A percentile compares a stretch with the other conserved stretches of the same genome.
Evolutionary conservation across 805 yeast genomes (phyloP).

Genomic region (Teunomyces lycoperdinae): DNA sequence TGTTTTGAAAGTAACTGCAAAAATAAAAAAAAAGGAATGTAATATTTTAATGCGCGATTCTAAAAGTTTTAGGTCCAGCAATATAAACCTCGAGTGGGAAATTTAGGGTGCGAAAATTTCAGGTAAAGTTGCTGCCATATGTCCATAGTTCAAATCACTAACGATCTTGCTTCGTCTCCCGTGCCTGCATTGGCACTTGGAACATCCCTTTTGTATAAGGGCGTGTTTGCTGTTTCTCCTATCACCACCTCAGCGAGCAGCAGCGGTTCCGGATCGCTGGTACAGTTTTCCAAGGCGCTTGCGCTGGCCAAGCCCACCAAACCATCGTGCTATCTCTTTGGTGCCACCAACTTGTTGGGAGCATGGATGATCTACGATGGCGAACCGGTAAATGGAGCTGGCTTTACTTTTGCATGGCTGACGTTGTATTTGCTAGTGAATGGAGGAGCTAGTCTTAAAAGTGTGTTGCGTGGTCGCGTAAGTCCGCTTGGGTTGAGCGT

Average conservation of each 20-base stretch:
- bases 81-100: too few species aligned
- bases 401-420: constrained; percentile 81
- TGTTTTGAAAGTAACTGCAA: not conserved
- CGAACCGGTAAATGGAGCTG: constrained; percentile 75
- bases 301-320: constrained; percentile 32
- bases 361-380: constrained; percentile 75
- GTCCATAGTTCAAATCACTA: constrained; percentile 4
- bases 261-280: constrained; percentile 15
- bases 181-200: constrained; percentile 13
- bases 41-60: too few species aligned
- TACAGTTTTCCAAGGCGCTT: constrained; percentile 15
- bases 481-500: constrained; percentile 60
- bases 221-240: constrained; percentile 5
- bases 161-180: constrained; percentile 7
- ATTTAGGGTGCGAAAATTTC: too few species aligned
- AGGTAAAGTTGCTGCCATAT: not conserved
- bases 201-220: constrained; percentile 9
- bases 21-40: not conserved
- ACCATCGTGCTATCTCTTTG: constrained; percentile 51
- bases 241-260: not conserved
- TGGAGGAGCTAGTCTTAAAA: constrained; percentile 54
- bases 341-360: constrained; percentile 61
- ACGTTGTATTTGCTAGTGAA: constrained; percentile 69
- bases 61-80: too few species aligned
- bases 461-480: constrained; percentile 53